These are phyloP conservation scores for Penicillium silybi DNA, from an alignment of 495 filamentous ascomycete species.

Conservation along the genomic window DNA sequence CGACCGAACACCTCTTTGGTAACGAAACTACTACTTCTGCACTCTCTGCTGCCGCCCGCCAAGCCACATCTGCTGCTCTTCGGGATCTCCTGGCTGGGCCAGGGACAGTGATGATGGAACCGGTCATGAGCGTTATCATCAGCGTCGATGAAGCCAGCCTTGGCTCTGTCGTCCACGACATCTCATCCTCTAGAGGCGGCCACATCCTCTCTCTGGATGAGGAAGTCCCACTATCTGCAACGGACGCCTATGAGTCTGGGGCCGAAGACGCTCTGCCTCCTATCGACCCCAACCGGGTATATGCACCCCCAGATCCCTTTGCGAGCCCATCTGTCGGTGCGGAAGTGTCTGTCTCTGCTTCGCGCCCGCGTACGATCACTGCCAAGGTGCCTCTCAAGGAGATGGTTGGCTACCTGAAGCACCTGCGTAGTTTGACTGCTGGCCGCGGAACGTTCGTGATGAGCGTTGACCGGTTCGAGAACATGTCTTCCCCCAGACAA, in stretches of 20 bases:
- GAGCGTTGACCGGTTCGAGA: conserved; percentile 86
- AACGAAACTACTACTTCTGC: conserved; percentile 66
- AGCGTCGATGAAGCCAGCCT: conserved; percentile 75
- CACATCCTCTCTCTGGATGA: conserved; percentile 78
- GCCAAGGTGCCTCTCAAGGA: conserved; percentile 90
- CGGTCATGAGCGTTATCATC: conserved; percentile 84
- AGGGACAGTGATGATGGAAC: conserved; percentile 74
- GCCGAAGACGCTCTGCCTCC: conserved; percentile 28
- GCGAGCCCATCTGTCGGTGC: conserved; percentile 40
- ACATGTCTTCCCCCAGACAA: conserved; percentile 64
- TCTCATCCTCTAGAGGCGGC: conserved; percentile 77
- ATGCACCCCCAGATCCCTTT: conserved; percentile 83
- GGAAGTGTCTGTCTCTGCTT: conserved; percentile 21
- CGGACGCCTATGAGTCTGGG: conserved; percentile 13
- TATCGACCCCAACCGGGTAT: conserved; percentile 69
- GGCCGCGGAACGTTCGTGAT: conserved; percentile 91
- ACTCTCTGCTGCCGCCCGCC: conserved; percentile 70
- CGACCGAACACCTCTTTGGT: conserved; percentile 60
- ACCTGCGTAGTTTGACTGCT: conserved; percentile 80
- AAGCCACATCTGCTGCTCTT: conserved; percentile 65
- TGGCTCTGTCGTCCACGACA: conserved; percentile 85
- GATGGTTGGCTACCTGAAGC: conserved; percentile 94
- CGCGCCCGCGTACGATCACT: conserved; percentile 58
- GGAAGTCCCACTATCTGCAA: conserved; percentile 38
- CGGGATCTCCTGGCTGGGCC: conserved; percentile 37